phyloP scores from a whole-genome alignment of 2,329 filamentous ascomycete genomes.

The Aulographum hederae region DNA sequence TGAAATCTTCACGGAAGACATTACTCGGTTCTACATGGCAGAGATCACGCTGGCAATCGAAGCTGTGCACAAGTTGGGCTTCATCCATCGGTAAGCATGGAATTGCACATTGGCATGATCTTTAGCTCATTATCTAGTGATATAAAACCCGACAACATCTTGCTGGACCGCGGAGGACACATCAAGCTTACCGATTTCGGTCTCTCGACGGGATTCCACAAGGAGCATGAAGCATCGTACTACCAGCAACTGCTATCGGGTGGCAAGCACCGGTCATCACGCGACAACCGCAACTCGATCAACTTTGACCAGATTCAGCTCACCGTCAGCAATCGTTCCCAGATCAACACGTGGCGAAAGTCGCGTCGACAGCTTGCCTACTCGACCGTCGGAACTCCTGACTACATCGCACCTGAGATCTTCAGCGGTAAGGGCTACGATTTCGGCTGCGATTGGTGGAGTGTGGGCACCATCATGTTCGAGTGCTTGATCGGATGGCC shows the following conservation, averaged over 20 bases:
- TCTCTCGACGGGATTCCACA: conserved; percentile 93
- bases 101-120: background rate
- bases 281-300: conserved; percentile 70
- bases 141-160: conserved; percentile 97
- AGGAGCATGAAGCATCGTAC: conserved; percentile 94
- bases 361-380: conserved; percentile 92
- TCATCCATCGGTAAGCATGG: conserved; percentile 74
- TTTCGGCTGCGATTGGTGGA: conserved; percentile 99
- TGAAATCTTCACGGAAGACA: conserved; percentile 97
- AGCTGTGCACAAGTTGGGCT: conserved; percentile 91
- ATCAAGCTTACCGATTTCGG: conserved; percentile 98
- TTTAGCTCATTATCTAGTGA: conserved; percentile 34
- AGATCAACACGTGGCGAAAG: conserved; percentile 98
- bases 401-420: conserved; percentile 97
- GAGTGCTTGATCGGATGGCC: conserved; percentile 98
- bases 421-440: conserved; percentile 94
- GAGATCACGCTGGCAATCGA: conserved; percentile 97
- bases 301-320: conserved; percentile 96
- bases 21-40: conserved; percentile 97
- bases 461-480: conserved; percentile 97
- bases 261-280: conserved; percentile 20
- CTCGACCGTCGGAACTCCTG: conserved; percentile 91
- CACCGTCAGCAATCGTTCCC: conserved; percentile 90
- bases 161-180: conserved; percentile 85
- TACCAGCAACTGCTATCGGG: conserved; percentile 91